phyloP scores from a whole-genome alignment of 2,329 filamentous ascomycete species.

The Parastagonospora avenae region DNA sequence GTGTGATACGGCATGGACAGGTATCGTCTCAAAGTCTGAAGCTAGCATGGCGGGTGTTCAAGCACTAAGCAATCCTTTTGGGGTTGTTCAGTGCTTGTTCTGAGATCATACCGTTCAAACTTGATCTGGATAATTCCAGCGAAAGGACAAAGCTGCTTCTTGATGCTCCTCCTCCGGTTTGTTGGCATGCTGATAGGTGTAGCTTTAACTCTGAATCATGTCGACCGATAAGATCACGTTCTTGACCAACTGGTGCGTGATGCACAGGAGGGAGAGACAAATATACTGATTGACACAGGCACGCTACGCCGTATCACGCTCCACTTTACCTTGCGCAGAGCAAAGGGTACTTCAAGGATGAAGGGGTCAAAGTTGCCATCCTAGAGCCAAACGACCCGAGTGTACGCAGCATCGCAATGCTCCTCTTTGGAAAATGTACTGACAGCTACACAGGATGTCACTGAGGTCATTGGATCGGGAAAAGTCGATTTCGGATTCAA shows the following conservation, averaged over 20 bases:
- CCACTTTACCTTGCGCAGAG: constrained; percentile 77
- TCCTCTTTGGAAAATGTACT: constrained; percentile 8
- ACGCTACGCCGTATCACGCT: constrained; percentile 80
- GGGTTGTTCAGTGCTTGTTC: constrained; percentile 13
- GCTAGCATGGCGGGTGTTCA: constrained; percentile 29
- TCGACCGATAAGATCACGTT: constrained; percentile 85
- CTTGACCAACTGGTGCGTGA: constrained; percentile 76
- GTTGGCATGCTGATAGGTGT: constrained; percentile 28
- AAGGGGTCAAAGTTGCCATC: constrained; percentile 77
- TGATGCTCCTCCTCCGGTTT: constrained; percentile 39
- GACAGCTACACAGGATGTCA: constrained; percentile 64
- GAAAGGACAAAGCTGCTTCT: constrained; percentile 82
- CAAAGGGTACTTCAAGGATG: constrained; percentile 75
- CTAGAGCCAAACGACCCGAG: constrained; percentile 80
- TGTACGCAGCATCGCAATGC: constrained; percentile 45
- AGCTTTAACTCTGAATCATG: constrained; percentile 60
- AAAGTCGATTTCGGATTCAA: constrained; percentile 82
- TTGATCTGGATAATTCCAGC: constrained; percentile 89
- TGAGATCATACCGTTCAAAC: constrained; percentile 69
- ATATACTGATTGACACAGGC: constrained; percentile 58
- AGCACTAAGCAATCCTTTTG: not conserved
- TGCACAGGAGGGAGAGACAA: constrained; percentile 2
- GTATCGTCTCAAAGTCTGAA: constrained; percentile 25
- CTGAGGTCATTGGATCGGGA: constrained; percentile 77
- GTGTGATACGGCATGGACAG: constrained; percentile 16